Evolutionary conservation across 108 stramenopile species (phyloP).

Genomic region (Cylindrotheca fusiformis): DNA sequence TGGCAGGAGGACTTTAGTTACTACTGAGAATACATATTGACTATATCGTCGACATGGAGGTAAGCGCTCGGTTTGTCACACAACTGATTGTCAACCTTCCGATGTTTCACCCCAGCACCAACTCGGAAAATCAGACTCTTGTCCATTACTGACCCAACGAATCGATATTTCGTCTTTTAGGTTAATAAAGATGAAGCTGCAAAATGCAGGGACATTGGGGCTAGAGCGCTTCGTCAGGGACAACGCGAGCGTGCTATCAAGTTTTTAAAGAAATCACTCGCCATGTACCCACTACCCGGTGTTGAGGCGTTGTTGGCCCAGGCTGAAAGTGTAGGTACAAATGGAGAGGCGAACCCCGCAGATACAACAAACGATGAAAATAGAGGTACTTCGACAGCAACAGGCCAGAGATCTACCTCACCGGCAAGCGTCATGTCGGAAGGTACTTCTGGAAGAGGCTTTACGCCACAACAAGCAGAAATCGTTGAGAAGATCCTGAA

Average conservation of each 20-base stretch:
- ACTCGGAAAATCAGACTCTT: no score
- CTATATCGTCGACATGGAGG: no score
- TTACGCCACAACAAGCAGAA: constrained; percentile 63
- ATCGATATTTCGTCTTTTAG: constrained; percentile 8
- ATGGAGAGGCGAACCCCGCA: constrained; percentile 2
- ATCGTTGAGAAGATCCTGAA: constrained; percentile 63
- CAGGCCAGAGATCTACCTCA: constrained; percentile 4
- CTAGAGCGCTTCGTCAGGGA: constrained; percentile 56
- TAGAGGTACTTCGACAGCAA: constrained; percentile 8
- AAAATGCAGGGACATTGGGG: constrained; percentile 74
- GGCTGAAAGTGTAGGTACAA: constrained; percentile 43
- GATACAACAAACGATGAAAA: constrained; percentile 11
- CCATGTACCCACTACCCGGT: constrained; percentile 88
- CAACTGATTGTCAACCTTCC: no score
- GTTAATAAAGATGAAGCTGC: constrained; percentile 68
- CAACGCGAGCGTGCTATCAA: constrained; percentile 82
- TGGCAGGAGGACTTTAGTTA: no score
- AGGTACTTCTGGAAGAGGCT: constrained; percentile 50
- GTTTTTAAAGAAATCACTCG: constrained; percentile 82
- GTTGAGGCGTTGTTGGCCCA: constrained; percentile 78
- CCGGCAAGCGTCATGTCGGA: constrained; percentile 21
- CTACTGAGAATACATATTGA: no score
- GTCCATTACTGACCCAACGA: no score
- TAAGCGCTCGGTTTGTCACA: no score
- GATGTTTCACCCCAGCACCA: no score